Evolutionary conservation across 768 basidiomycete species (phyloP), one percentile per base, ranked within the genome.

Genomic region (Rhodosporidiobolus sp.): DNA sequence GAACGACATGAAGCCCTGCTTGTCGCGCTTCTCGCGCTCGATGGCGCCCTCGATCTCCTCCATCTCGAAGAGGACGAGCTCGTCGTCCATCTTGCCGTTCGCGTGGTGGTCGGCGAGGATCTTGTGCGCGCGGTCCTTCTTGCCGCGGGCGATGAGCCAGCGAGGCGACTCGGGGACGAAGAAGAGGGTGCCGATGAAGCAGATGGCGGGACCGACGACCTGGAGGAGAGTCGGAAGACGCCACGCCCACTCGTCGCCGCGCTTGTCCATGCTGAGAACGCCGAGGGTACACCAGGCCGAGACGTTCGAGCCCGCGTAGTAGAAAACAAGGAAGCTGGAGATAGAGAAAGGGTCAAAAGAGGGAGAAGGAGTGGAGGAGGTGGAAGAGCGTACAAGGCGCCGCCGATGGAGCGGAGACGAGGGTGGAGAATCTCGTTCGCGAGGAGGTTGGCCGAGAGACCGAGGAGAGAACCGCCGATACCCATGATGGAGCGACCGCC

Each of bases 101-200:
- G 90, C 89, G 77, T 94, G 92, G 80, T 92, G 92, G 80, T 90
- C 88, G 2, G 90, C 90, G 30, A 94, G 84, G 26, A 85, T 85
- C n/a, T 83, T 78, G 55, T 89, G 81, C 4, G 91, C 93, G 79
- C 90, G 83, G 1, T 83, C 85, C 20, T 90, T 86, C 66, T 85
- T 85, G 34, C 91, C 91, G 80, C 89, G 90, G 81, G 84, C 87
- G 78, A 93, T 79, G 74, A 93, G 82, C 86, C 85, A 94, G 85
- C 91, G 87, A 57, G 93, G 93, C 1, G 89, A 90, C 80, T 94
- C 92, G 48, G 91, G 91, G 19, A 83, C 84, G 81, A 90, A 88
- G 24, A 59, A 54, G 24, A 43, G 1, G n/a, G 59, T 59, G 54
- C 30, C 17, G 46, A 93, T 79, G 79, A 92, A 90, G 38, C 7